phyloP scores from a whole-genome alignment of 2,329 filamentous ascomycete genomes.

The Fusarium vanettenii region DNA sequence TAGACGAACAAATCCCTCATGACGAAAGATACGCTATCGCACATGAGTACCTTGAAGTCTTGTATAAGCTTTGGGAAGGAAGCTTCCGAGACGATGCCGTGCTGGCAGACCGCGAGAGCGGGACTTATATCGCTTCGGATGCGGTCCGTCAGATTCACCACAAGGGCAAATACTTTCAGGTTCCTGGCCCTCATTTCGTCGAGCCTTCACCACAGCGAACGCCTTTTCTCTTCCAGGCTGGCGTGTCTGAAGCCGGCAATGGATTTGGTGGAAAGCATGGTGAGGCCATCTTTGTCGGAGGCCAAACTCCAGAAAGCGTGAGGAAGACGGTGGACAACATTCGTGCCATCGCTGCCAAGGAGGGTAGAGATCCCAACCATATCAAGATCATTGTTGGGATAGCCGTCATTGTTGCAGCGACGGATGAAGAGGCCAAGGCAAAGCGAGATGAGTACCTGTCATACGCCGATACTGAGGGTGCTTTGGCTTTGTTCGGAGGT shows the following conservation, averaged over 20 bases:
- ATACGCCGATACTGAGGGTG: neutral
- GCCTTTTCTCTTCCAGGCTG: neutral
- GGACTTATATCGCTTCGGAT: slow-evolving; percentile 47
- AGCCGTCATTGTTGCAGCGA: neutral
- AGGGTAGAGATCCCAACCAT: neutral
- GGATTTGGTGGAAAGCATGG: neutral
- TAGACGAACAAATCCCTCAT: neutral
- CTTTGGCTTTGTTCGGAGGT: neutral
- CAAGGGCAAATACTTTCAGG: slow-evolving; percentile 37
- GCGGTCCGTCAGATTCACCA: slow-evolving; percentile 53
- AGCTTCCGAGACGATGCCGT: neutral
- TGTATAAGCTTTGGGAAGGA: neutral
- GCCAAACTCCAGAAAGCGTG: neutral
- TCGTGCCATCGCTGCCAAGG: neutral
- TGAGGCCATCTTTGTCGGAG: neutral
- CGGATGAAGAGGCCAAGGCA: neutral
- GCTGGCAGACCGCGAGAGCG: neutral
- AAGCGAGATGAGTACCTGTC: neutral
- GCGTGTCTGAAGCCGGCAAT: neutral
- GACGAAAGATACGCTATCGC: neutral
- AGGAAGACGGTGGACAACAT: slow-evolving; percentile 1
- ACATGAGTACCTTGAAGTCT: neutral
- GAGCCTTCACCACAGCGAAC: slow-evolving; percentile 41
- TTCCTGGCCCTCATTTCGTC: slow-evolving; percentile 56
- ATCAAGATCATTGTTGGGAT: slow-evolving; percentile 4